Conservation (phyloP, 2,329 filamentous ascomycete species). For the Zalaria sp. region DNA sequence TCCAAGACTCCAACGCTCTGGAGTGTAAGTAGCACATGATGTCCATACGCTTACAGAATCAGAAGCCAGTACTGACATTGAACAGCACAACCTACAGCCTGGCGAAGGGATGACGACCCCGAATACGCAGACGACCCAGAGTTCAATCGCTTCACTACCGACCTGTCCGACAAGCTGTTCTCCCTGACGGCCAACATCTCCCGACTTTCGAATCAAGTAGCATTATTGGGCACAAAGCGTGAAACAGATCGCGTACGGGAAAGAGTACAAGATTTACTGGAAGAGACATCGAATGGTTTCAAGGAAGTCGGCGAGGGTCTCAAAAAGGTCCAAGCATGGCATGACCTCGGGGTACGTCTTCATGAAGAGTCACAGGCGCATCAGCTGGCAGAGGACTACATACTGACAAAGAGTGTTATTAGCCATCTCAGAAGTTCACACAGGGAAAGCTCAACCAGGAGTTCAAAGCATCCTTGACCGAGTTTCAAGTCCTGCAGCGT, state of each 20-base stretch:
- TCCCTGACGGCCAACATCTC: conserved; percentile 78
- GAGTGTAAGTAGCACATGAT: conserved; percentile 7
- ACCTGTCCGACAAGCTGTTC: conserved; percentile 80
- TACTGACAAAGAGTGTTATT: neutral
- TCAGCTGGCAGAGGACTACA: no score
- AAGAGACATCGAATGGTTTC: conserved; percentile 76
- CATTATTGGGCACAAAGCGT: conserved; percentile 73
- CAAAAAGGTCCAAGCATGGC: conserved; percentile 74
- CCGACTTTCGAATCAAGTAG: conserved; percentile 70
- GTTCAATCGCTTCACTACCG: conserved; percentile 69
- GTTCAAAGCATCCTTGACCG: conserved; percentile 74
- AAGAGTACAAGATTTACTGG: conserved; percentile 72
- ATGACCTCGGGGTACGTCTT: conserved; percentile 51
- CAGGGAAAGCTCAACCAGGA: conserved; percentile 90
- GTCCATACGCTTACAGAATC: neutral
- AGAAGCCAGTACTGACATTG: neutral
- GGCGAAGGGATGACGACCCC: conserved; percentile 54
- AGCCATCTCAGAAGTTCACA: conserved; percentile 93
- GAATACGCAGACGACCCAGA: conserved; percentile 84
- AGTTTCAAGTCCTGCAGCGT: conserved; percentile 88
- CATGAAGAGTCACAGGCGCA: no score
- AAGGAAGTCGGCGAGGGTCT: conserved; percentile 86
- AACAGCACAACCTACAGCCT: conserved; percentile 48
- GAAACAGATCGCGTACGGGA: conserved; percentile 87
- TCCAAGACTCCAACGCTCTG: conserved; percentile 10